Conservation (phyloP, 257 asterid genomes). For the Solanum piurae region DNA sequence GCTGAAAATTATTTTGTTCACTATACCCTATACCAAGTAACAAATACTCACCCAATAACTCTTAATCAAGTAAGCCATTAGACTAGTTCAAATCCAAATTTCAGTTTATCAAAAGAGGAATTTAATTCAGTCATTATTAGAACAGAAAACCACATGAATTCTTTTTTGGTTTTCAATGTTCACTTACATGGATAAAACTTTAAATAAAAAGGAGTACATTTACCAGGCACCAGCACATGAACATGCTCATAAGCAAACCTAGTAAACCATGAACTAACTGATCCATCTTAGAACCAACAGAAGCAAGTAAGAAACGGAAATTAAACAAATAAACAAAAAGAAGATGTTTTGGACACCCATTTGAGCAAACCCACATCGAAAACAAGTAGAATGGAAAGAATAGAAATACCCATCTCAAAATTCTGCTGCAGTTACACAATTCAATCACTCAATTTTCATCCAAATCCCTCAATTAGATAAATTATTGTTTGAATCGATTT, state of each 20-base stretch:
- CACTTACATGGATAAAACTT: neutral
- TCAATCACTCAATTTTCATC: neutral
- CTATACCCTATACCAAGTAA: neutral
- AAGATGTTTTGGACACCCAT: neutral
- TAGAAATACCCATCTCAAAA: neutral
- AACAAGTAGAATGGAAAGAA: neutral
- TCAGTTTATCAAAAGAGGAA: neutral
- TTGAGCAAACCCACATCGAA: neutral
- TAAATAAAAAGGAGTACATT: neutral
- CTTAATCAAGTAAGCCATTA: neutral
- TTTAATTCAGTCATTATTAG: neutral
- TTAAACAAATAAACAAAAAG: neutral
- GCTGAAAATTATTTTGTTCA: neutral
- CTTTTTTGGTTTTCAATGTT: neutral
- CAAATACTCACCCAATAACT: neutral
- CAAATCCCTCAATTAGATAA: neutral
- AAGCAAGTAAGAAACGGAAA: neutral
- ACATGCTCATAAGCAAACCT: neutral
- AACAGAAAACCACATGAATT: neutral
- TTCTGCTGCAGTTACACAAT: neutral
- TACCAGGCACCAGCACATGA: neutral
- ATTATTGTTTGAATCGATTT: neutral
- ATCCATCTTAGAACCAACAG: neutral
- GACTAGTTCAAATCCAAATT: neutral
- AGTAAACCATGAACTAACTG: neutral